Conservation (phyloP, 192 early-diverging fungal genomes). For the Mortierella antarctica region DNA sequence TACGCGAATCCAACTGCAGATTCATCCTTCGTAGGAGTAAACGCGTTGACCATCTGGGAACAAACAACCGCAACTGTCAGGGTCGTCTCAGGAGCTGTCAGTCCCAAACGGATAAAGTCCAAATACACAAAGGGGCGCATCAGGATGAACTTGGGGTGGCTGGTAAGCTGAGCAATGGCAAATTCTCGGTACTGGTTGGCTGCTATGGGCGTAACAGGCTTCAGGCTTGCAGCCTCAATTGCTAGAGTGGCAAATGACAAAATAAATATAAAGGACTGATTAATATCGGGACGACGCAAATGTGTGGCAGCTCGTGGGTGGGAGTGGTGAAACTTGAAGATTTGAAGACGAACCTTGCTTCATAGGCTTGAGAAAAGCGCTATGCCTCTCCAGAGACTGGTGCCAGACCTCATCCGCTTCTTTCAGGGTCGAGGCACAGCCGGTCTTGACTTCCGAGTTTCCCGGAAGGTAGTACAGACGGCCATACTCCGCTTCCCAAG, state of each 20-base stretch:
- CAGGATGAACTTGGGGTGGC: slow-evolving; percentile 13
- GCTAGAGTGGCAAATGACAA: slow-evolving; percentile 3
- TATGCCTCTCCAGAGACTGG: not conserved
- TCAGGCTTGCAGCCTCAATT: not conserved
- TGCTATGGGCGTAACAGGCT: slow-evolving; percentile 7
- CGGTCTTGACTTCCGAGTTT: not conserved
- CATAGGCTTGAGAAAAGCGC: slow-evolving; percentile 6
- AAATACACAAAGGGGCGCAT: slow-evolving; percentile 24
- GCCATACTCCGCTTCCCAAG: slow-evolving; percentile 4
- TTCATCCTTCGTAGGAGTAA: not conserved
- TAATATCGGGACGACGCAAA: not conserved
- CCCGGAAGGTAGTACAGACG: slow-evolving; percentile 4
- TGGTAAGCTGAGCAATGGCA: not conserved
- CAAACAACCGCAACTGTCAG: not conserved
- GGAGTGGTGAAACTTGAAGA: not conserved
- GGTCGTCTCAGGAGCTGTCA: slow-evolving; percentile 25
- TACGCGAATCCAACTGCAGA: slow-evolving; percentile 4
- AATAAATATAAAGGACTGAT: not conserved
- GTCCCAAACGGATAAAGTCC: slow-evolving; percentile 28
- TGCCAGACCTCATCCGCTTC: slow-evolving; percentile 20
- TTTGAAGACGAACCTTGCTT: slow-evolving; percentile 19
- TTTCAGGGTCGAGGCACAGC: slow-evolving; percentile 8
- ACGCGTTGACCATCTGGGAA: slow-evolving; percentile 4
- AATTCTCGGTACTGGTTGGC: slow-evolving; percentile 6
- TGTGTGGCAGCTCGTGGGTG: not conserved